Conservation (phyloP, 495 filamentous ascomycete genomes). For the Xylaria sp. region DNA sequence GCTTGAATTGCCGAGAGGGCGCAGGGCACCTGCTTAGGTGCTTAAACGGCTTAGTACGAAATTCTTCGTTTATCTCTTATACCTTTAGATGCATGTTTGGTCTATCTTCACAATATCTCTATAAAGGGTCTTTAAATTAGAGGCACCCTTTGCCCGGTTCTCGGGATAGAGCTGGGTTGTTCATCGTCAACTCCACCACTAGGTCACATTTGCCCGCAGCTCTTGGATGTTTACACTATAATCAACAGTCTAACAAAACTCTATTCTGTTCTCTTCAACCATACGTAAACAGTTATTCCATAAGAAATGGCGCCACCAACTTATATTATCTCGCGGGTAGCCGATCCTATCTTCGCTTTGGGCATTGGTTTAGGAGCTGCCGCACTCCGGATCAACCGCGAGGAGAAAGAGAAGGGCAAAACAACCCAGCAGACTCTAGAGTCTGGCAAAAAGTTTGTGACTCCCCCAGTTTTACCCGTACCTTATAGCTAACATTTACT, state of each 20-base stretch:
- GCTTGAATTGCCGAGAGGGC: conserved; percentile 22
- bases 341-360: conserved; percentile 88
- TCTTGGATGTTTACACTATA: background rate
- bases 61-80: too few species aligned
- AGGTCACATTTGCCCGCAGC: background rate
- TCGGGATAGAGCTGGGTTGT: too few species aligned
- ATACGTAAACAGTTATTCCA: background rate
- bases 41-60: background rate
- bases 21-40: background rate
- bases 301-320: conserved; percentile 56
- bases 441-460: conserved; percentile 52
- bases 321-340: conserved; percentile 68
- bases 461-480: background rate
- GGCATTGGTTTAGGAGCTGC: conserved; percentile 74
- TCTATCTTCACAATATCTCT: background rate
- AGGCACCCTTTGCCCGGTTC: too few species aligned
- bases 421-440: conserved; percentile 60
- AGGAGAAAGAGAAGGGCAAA: conserved; percentile 75
- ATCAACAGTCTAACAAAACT: background rate
- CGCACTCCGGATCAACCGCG: conserved; percentile 75
- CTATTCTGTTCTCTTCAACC: background rate
- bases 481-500: background rate
- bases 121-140: background rate
- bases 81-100: background rate
- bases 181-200: background rate